Percentiles rank a stretch among this genome's conserved stretches.
These are phyloP conservation scores for Monascus ruber DNA, from an alignment of 2,329 filamentous ascomycete species.

Conservation along the genomic window DNA sequence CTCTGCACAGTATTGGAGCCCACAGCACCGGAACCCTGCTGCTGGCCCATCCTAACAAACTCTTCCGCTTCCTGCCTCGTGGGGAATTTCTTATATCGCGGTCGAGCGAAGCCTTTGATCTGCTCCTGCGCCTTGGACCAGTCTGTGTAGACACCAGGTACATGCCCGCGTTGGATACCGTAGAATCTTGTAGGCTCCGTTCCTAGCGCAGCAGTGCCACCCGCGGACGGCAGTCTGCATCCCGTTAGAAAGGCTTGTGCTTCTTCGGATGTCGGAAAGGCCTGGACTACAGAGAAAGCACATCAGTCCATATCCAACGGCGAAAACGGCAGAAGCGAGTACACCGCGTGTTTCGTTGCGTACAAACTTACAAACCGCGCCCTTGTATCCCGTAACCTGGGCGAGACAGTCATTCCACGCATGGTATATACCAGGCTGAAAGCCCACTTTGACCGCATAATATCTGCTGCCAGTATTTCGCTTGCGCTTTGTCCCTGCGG, in stretches of 20 bases:
- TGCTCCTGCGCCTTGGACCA: slow-evolving; percentile 63
- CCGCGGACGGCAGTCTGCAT: slow-evolving; percentile 32
- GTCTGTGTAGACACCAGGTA: slow-evolving; percentile 51
- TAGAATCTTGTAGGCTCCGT: slow-evolving; percentile 43
- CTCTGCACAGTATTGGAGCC: slow-evolving; percentile 21
- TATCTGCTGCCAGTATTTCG: slow-evolving; percentile 42
- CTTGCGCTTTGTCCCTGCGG: slow-evolving; percentile 45
- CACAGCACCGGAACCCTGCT: slow-evolving; percentile 11
- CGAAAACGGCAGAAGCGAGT: neutral
- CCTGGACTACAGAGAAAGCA: slow-evolving; percentile 52
- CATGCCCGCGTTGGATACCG: slow-evolving; percentile 46
- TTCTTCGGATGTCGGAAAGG: slow-evolving; percentile 60
- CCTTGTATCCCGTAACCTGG: slow-evolving; percentile 52
- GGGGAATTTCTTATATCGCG: slow-evolving; percentile 57
- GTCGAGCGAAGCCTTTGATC: slow-evolving; percentile 60
- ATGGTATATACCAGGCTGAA: slow-evolving; percentile 51
- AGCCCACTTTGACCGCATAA: slow-evolving; percentile 53
- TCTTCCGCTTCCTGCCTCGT: slow-evolving; percentile 63
- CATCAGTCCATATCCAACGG: neutral
- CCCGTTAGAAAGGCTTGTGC: slow-evolving; percentile 69
- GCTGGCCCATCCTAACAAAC: slow-evolving; percentile 48
- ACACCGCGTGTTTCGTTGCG: no score
- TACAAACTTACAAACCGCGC: slow-evolving; percentile 53
- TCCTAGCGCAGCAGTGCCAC: slow-evolving; percentile 23
- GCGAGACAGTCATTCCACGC: slow-evolving; percentile 51